Base-by-base conservation (phyloP, 305 asterid genomes). In the Coffea humblotiana region DNA sequence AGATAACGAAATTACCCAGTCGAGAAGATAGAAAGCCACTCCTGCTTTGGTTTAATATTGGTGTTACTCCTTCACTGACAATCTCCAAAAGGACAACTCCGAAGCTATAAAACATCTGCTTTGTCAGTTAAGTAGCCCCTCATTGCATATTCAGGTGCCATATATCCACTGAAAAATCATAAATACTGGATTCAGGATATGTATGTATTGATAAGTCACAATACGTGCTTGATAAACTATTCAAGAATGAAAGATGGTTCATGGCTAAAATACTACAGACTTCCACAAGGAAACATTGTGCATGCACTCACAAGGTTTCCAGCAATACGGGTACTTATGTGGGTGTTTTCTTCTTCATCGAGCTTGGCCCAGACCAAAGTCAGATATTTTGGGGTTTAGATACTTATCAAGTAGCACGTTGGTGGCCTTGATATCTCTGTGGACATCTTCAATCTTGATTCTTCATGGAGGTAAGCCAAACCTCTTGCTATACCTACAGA, bases 101-200 rank as follows among this genome's bases (percentile, higher is more conserved):
- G 18, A 86, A 93, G 84, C 98, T 92, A 85, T 92, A 93, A 93
- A 5, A 91, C 97, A 74, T 92, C 98, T 54, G 93, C 98, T 86
- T 93, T 92, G 85, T 90, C 93, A 0, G 97, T 90, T 80, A 93
- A 85, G 81, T 90, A 78, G 56, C 97, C 98, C 45, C 90, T 85
- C 92, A 90, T 85, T 8, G 96, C 97, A 82, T 93, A 93, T 89
- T 93, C 98, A 29, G 97, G 98, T 0, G 97, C 97, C 96, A 92
- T 92, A 69, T 92, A 92, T 76, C 96, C 92, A 75, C 94, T 91
- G 81, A 23, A 51, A 63, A 32, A 15, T 35, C 18, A 37, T 4
- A 40, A 75, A 18, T 19, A n/a, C n/a, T 8, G 40, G 63, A 9
- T 18, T 61, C 45, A 76, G 7, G 43, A 40, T 40, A 32, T 40